A percentile compares a stretch with the other conserved stretches of the same genome.
Evolutionary conservation across 345 rosid genomes (phyloP).

Genomic region (Murraya paniculata): DNA sequence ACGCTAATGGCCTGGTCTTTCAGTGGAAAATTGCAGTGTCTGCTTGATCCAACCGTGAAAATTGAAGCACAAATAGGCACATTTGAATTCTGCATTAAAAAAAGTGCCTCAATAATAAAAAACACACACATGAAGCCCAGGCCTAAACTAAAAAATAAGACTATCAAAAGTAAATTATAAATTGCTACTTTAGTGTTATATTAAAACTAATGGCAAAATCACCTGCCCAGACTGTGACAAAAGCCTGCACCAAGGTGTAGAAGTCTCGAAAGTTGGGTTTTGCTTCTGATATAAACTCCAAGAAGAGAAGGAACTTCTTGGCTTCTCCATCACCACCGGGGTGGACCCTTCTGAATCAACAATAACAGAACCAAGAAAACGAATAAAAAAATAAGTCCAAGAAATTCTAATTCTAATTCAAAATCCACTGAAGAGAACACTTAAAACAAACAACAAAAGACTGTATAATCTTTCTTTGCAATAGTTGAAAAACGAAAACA

Average conservation of each 20-base stretch:
- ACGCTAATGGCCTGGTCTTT: slow-evolving; percentile 48
- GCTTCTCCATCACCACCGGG: slow-evolving; percentile 52
- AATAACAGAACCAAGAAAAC: slow-evolving; percentile 5
- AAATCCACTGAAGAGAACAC: slow-evolving; percentile 8
- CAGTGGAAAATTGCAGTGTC: slow-evolving; percentile 46
- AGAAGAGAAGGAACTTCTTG: slow-evolving; percentile 44
- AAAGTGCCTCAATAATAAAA: not conserved
- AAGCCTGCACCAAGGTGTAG: slow-evolving; percentile 72
- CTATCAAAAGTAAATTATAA: not conserved
- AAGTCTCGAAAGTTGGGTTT: slow-evolving; percentile 31
- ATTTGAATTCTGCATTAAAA: slow-evolving; percentile 57
- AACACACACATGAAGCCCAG: not conserved
- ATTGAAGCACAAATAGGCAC: slow-evolving; percentile 33
- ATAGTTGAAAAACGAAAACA: slow-evolving; percentile 13
- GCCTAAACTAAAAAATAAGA: not conserved
- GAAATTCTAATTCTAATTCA: slow-evolving; percentile 5
- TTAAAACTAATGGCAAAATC: not conserved
- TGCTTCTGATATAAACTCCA: slow-evolving; percentile 49
- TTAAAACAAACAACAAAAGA: not conserved
- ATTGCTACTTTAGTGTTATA: not conserved
- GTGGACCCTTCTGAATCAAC: slow-evolving; percentile 42
- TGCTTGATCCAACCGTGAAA: slow-evolving; percentile 63
- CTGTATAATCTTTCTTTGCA: not conserved
- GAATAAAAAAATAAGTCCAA: slow-evolving; percentile 7
- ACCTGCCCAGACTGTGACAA: slow-evolving; percentile 79